These are phyloP conservation scores for Plectosphaerella sp. DNA, from an alignment of 2,329 filamentous ascomycete genomes.

Conservation along the genomic window DNA sequence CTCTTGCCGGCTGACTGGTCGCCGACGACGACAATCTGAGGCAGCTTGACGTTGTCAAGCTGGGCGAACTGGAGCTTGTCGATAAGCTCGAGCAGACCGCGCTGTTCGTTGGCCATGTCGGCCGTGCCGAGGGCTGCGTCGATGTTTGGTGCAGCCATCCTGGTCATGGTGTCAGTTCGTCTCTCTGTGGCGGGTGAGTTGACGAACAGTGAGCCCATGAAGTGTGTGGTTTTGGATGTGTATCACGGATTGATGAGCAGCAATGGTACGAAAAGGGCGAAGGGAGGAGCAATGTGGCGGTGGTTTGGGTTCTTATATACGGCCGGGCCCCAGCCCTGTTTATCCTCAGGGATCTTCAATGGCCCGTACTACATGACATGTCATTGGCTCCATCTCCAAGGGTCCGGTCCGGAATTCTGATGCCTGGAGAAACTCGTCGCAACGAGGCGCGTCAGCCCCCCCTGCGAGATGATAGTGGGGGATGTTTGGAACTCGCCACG, in stretches of 20 bases:
- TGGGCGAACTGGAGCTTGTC: constrained; percentile 50
- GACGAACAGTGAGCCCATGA: constrained; percentile 1
- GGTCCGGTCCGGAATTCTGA: background rate
- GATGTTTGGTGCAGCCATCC: constrained; percentile 33
- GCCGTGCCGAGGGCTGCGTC: constrained; percentile 44
- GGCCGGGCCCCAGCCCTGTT: background rate
- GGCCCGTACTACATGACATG: constrained; percentile 7
- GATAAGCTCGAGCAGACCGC: constrained; percentile 52
- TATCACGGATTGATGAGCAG: background rate
- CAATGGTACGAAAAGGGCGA: background rate
- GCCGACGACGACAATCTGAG: constrained; percentile 60
- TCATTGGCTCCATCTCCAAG: background rate
- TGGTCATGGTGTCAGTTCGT: constrained; percentile 12
- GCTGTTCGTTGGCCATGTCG: constrained; percentile 49
- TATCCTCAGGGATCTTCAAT: background rate
- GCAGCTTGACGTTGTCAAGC: constrained; percentile 48
- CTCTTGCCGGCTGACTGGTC: constrained; percentile 63
- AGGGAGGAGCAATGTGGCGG: background rate
- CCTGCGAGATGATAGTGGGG: background rate
- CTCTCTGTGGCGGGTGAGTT: background rate
- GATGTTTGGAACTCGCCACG: background rate
- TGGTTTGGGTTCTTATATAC: background rate
- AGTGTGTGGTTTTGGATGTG: background rate
- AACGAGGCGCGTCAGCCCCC: constrained; percentile 3
- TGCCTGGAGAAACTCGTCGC: constrained; percentile 11